A percentile compares a stretch with the other conserved stretches of the same genome.
These are phyloP conservation scores for Tilletia caries DNA, from an alignment of 1,284 basidiomycete species.

Conservation along the genomic window DNA sequence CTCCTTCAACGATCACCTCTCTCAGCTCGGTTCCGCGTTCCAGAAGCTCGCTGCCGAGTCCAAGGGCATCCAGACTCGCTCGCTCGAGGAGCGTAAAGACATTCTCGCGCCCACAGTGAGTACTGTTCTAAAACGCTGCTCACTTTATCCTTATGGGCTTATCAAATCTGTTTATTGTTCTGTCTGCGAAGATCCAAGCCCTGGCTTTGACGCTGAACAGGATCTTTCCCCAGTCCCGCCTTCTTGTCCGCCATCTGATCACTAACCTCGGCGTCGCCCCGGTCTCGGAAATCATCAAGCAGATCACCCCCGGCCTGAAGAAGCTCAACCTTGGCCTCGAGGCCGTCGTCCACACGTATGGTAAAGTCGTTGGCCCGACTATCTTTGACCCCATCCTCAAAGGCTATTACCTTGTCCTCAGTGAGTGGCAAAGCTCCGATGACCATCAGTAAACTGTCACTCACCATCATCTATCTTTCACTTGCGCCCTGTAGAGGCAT, in stretches of 20 bases:
- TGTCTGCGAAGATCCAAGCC: no score
- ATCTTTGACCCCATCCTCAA: constrained; percentile 1
- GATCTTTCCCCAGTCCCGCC: constrained; percentile 2
- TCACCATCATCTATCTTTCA: no score
- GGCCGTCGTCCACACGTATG: not conserved
- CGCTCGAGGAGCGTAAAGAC: not conserved
- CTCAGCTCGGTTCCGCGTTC: not conserved
- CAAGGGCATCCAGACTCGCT: not conserved
- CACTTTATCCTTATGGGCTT: no score
- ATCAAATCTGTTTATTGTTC: no score
- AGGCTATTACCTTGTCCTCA: no score
- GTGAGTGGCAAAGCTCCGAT: no score
- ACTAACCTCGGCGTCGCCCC: not conserved
- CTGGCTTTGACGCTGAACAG: not conserved
- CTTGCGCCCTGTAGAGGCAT: not conserved
- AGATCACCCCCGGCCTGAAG: not conserved
- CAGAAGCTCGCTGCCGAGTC: not conserved
- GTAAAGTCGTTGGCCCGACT: not conserved
- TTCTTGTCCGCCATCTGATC: not conserved
- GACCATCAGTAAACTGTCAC: no score
- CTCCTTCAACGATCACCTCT: constrained; percentile 13
- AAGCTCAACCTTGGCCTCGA: not conserved
- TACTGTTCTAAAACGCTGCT: not conserved
- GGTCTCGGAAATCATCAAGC: not conserved
- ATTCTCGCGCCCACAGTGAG: not conserved